Evolutionary conservation across 2,329 filamentous ascomycete species (phyloP), one percentile per base, ranked within the genome.

Genomic region (Fusarium domesticum): DNA sequence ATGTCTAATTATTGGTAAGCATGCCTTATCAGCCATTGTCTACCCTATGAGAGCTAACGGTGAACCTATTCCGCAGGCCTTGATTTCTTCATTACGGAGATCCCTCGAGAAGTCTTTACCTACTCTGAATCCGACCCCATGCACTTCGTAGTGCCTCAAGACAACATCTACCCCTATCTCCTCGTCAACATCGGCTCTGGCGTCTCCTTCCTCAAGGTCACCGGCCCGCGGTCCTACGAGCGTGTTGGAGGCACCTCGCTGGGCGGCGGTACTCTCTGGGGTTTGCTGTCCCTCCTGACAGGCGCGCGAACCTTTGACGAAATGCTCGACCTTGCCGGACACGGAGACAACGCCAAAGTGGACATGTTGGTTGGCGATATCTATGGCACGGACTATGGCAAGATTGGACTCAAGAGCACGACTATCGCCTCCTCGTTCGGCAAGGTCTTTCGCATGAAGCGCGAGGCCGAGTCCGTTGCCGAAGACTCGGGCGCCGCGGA

Each of bases 311-410:
- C 84, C n/a, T 98, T 98, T 63, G 93, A 97, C 66, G 91, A 96
- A 58, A 98, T 98, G 93, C 77, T 98, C 28, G 84, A 85, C 42
- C 85, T 95, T 73, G 91, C 93, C 1, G 93, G 93, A 53, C 77
- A 82, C 25, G 93, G 93, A 18, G 93, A 98, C 70, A 98, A 98
- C 61, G 78, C 85, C 30, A 85, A 87, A 19, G 93, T 98, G 8
- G 93, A 98, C 64, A 91, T 98, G 84, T 76, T 98, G 15, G 93
- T 98, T 0, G 93, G 93, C 16, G 93, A 98, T 66, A 98, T 98
- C 39, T 98, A 98, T 68, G 93, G 93, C 45, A 87, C 87, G 51
- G 92, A 95, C 57, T 98, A 98, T 63, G 85, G 83, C 65, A 96
- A 96, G 70, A 97, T 98, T 47, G 93, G 93, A 0, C 76, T 98